Conservation (phyloP, 495 filamentous ascomycete species). For the Aspergillus taichungensis region DNA sequence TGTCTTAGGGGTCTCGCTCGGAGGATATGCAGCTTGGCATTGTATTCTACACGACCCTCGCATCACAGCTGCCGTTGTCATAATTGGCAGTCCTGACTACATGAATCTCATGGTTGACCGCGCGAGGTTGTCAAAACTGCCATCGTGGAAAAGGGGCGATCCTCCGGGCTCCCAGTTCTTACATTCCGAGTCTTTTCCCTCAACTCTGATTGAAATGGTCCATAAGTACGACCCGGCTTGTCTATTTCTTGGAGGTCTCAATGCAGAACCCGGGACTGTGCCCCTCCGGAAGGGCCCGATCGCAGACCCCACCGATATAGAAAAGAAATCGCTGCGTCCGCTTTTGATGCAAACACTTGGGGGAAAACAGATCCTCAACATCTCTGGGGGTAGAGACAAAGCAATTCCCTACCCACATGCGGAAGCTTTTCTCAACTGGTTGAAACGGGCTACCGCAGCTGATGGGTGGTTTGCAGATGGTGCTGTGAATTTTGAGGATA, state of each 20-base stretch:
- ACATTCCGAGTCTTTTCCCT: conserved; percentile 67
- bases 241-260: conserved; percentile 49
- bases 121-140: conserved; percentile 60
- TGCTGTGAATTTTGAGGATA: conserved; percentile 57
- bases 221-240: conserved; percentile 60
- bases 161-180: conserved; percentile 57
- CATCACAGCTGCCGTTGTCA: conserved; percentile 61
- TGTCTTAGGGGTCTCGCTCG: conserved; percentile 73
- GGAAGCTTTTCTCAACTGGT: conserved; percentile 60
- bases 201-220: conserved; percentile 52
- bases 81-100: conserved; percentile 89
- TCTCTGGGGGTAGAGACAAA: conserved; percentile 71
- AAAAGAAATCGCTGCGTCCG: conserved; percentile 32
- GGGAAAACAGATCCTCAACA: conserved; percentile 68
- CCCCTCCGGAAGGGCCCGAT: conserved; percentile 28
- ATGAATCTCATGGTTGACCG: conserved; percentile 71
- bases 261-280: conserved; percentile 17
- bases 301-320: conserved; percentile 35
- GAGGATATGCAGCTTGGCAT: conserved; percentile 85
- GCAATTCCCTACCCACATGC: conserved; percentile 70
- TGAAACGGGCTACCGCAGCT: conserved; percentile 50
- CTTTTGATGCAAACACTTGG: conserved; percentile 41
- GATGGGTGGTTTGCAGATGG: conserved; percentile 51
- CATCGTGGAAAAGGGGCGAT: conserved; percentile 45
- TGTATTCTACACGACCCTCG: conserved; percentile 68